Base-by-base conservation (phyloP, 306 rosid genomes). In the Citrullus amarus region DNA sequence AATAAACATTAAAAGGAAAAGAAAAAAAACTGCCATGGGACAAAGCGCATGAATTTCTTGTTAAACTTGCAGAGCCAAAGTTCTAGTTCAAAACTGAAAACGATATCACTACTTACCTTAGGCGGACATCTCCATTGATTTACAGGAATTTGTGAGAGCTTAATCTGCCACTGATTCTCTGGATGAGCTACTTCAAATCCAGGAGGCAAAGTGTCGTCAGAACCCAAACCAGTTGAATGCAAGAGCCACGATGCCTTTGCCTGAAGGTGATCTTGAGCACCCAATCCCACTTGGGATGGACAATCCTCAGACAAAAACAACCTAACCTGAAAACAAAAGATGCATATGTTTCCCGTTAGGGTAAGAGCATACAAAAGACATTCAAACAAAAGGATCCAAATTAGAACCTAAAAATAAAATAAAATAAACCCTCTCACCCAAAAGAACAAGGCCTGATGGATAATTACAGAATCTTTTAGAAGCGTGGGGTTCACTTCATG, bases 241-340 rank as follows among this genome's bases (percentile, higher is more conserved):
- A 83, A 83, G 41, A 51, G 61, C 86, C 88, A 87, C 8, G 93
- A 87, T 61, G 87, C 36, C 86, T 93, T 93, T 44, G 92, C 92
- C 83, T 93, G 98, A 80, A 93, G 98, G 85, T 93, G 95, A 82
- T 93, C 97, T 83, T 93, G 98, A 88, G 92, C 84, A 22, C 87
- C 89, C 77, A 87, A 83, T 68, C 98, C 93, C 83, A 88, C 92
- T 83, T 83, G 95, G 22, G 92, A 85, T 79, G 98, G 97, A 78
- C 90, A 89, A 2, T 93, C 98, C 80, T 93, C 98, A 32, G 90
- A 87, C 73, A 91, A 85, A 84, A 91, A 93, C 87, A 93, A 71
- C 86, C 77, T 88, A 76, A 91, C 91, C 95, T 91, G 93, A 60
- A 76, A 68, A 41, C 4, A 16, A 80, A 30, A 25, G 66, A 72